Base-by-base conservation (phyloP, 257 asterid species). In the Galeopsis tetrahit region DNA sequence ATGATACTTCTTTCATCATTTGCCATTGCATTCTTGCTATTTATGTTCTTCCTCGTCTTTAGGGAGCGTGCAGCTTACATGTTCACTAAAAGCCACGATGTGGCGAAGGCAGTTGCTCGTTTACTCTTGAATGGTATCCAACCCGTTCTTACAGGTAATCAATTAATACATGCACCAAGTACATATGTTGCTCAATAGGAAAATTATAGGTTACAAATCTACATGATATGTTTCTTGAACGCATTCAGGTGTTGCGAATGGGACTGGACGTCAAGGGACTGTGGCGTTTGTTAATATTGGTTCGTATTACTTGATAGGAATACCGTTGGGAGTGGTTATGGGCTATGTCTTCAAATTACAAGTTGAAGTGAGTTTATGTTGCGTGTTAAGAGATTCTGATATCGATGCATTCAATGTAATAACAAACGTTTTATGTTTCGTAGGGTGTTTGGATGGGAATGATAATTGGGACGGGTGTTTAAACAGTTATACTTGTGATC, bases 371-470 rank as follows among this genome's bases (percentile, higher is more conserved):
- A 49, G 84, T 63, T 33, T 2, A 6, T 21, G 28, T 21, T 21
- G 0, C 28, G 1, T 21, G 28, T n/a, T n/a, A n/a, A n/a, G n/a
- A n/a, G n/a, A n/a, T n/a, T 21, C 28, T 21, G 28, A 21, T 21
- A 0, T 21, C 1, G 28, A 21, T 21, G 28, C 28, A 21, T 39
- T 4, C 43, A 3, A 39, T 39, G 43, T 39, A 4, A 39, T 39
- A 39, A 39, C 7, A 4, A 39, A n/a, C 43, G 67, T 40, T 34
- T 32, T n/a, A 7, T 39, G 43, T 39, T 5, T 4, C 49, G 28
- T 17, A 85, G 88, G 91, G 91, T 13, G 84, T 83, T 17, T 85
- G 91, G 88, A 72, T 79, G 9, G 88, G 91, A 72, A 86, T 83
- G 81, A 38, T 79, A 46, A 55, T 78, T 4, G 91, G 91, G 11